phyloP scores from a whole-genome alignment of 1,284 basidiomycete genomes.

The Apiotrichum montevideense region DNA sequence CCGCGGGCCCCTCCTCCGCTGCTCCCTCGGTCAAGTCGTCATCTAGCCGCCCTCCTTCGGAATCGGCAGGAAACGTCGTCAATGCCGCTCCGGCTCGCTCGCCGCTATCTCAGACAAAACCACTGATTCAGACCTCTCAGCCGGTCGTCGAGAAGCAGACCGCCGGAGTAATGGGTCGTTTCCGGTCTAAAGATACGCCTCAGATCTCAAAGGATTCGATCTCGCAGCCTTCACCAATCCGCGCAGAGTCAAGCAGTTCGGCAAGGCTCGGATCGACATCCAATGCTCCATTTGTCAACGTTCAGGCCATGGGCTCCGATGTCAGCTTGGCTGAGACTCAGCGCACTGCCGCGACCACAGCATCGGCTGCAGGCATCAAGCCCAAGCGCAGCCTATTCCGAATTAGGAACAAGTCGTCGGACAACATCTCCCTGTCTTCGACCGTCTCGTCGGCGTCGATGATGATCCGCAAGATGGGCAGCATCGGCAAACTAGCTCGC shows the following conservation, averaged over 20 bases:
- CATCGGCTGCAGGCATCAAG: slow-evolving; percentile 25
- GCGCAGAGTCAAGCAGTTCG: neutral
- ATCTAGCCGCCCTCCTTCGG: neutral
- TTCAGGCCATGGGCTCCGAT: slow-evolving; percentile 32
- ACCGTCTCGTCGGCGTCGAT: slow-evolving; percentile 93
- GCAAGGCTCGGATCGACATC: slow-evolving; percentile 10
- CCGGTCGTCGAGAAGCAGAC: slow-evolving; percentile 49
- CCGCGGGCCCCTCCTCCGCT: neutral
- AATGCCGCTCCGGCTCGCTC: slow-evolving; percentile 17
- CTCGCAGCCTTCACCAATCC: slow-evolving; percentile 10
- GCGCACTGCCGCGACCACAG: slow-evolving; percentile 29
- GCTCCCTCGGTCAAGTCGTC: neutral
- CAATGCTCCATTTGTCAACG: slow-evolving; percentile 29
- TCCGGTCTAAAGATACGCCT: slow-evolving; percentile 49
- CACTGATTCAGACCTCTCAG: slow-evolving; percentile 2
- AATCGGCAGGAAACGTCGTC: neutral
- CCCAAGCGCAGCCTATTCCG: slow-evolving; percentile 58
- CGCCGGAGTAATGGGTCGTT: slow-evolving; percentile 55
- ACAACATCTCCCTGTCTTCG: slow-evolving; percentile 95
- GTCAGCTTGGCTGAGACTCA: slow-evolving; percentile 39
- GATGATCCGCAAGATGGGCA: slow-evolving; percentile 95
- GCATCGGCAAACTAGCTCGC: slow-evolving; percentile 83
- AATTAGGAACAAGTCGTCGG: slow-evolving; percentile 85
- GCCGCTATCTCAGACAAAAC: slow-evolving; percentile 27
- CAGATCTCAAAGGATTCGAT: slow-evolving; percentile 17